Conservation (phyloP, 441 rosid genomes). For the Macaranga tanarius region DNA sequence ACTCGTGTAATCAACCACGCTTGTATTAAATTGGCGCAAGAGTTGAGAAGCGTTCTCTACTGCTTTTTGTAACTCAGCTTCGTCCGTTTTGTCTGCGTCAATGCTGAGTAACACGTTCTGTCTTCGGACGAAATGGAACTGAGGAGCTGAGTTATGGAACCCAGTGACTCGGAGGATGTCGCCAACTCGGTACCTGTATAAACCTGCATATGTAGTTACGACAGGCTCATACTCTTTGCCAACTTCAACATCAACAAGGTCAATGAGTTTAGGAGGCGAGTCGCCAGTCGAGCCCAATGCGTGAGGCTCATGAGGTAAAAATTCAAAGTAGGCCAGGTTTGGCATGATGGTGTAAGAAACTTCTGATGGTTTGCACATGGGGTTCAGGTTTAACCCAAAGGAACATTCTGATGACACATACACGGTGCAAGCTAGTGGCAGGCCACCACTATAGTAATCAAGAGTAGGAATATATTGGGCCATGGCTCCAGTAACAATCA, state of each 20-base stretch:
- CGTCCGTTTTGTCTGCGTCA: conserved; percentile 88
- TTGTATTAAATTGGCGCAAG: conserved; percentile 47
- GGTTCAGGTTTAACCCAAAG: conserved; percentile 86
- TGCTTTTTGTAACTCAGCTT: conserved; percentile 78
- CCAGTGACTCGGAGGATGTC: conserved; percentile 91
- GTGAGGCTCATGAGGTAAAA: conserved; percentile 52
- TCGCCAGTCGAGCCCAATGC: conserved; percentile 28
- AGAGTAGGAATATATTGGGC: conserved; percentile 88
- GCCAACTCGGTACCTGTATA: conserved; percentile 80
- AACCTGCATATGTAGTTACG: conserved; percentile 80
- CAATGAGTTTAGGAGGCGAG: conserved; percentile 44
- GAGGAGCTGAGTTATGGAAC: conserved; percentile 88
- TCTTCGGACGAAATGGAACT: conserved; percentile 77
- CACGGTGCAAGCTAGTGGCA: conserved; percentile 87
- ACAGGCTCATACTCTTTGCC: conserved; percentile 89
- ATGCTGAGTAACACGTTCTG: conserved; percentile 84
- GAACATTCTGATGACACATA: conserved; percentile 93
- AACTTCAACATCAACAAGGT: conserved; percentile 69
- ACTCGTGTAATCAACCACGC: conserved; percentile 92
- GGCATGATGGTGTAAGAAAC: conserved; percentile 94
- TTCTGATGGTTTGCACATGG: conserved; percentile 75
- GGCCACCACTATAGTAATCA: conserved; percentile 72
- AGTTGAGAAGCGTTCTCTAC: conserved; percentile 64
- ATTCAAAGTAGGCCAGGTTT: conserved; percentile 93
- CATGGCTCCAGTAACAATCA: conserved; percentile 94